A percentile compares a stretch with the other conserved stretches of the same genome.
Conservation (phyloP, 2,329 filamentous ascomycete genomes). For the Exophiala sideris region DNA sequence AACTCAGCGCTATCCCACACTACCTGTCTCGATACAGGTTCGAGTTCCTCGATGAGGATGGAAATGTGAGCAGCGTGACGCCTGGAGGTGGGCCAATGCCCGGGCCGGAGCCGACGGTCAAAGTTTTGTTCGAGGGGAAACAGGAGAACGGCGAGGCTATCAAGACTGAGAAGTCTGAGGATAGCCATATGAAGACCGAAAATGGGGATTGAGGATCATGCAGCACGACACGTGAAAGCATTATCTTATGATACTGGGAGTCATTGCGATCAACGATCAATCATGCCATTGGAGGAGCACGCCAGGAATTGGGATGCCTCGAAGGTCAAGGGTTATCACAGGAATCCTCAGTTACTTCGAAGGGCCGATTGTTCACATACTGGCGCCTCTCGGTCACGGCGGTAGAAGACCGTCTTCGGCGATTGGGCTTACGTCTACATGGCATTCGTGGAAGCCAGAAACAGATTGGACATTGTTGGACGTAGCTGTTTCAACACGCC, state of each 20-base stretch:
- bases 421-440: too few species aligned
- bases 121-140: constrained; percentile 15
- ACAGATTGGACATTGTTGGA: too few species aligned
- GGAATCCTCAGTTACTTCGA: too few species aligned
- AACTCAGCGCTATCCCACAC: constrained; percentile 94
- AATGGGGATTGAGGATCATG: constrained; percentile 15
- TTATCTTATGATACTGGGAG: neutral
- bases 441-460: too few species aligned
- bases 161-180: neutral
- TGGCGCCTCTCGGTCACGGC: too few species aligned
- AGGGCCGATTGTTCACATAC: too few species aligned
- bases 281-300: too few species aligned
- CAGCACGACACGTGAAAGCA: neutral
- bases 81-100: constrained; percentile 53
- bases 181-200: constrained; percentile 10
- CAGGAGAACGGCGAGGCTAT: neutral
- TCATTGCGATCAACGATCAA: too few species aligned
- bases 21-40: constrained; percentile 94
- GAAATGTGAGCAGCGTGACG: constrained; percentile 79
- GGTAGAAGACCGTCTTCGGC: too few species aligned
- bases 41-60: constrained; percentile 92
- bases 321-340: too few species aligned
- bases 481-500: too few species aligned
- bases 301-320: too few species aligned
- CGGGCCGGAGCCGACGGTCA: constrained; percentile 12